Evolutionary conservation across 1,139 yeast genomes (phyloP).

Genomic region (Torulaspora pretoriensis): DNA sequence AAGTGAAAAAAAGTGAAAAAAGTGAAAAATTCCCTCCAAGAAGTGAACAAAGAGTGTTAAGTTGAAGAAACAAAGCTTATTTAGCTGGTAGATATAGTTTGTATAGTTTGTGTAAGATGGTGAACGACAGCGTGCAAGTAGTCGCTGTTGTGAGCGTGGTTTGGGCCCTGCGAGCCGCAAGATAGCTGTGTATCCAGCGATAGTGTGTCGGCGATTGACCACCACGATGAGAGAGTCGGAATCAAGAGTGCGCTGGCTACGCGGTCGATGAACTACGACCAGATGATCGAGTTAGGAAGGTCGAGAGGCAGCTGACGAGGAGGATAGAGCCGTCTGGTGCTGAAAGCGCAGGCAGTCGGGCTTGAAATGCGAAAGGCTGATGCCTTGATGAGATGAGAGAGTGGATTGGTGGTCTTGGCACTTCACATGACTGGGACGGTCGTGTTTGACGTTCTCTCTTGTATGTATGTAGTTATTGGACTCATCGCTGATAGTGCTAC

Average conservation of each 20-base stretch:
- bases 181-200: background rate
- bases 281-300: background rate
- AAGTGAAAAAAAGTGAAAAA: slow-evolving; percentile 3
- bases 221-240: background rate
- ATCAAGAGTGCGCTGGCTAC: slow-evolving; percentile 1
- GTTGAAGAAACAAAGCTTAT: background rate
- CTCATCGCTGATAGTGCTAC: background rate
- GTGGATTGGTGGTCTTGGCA: background rate
- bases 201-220: background rate
- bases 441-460: background rate
- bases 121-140: no score
- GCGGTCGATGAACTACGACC: slow-evolving; percentile 1
- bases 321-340: background rate
- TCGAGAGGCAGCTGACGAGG: background rate
- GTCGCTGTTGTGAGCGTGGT: background rate
- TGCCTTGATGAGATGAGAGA: no score
- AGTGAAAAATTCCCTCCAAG: slow-evolving; percentile 3
- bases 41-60: background rate
- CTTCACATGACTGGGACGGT: background rate
- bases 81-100: background rate
- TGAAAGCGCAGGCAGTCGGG: background rate
- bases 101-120: no score
- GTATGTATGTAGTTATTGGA: background rate
- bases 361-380: no score
- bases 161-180: background rate